phyloP scores from a whole-genome alignment of 1,284 basidiomycete species.

The Cryptococcus sp. region DNA sequence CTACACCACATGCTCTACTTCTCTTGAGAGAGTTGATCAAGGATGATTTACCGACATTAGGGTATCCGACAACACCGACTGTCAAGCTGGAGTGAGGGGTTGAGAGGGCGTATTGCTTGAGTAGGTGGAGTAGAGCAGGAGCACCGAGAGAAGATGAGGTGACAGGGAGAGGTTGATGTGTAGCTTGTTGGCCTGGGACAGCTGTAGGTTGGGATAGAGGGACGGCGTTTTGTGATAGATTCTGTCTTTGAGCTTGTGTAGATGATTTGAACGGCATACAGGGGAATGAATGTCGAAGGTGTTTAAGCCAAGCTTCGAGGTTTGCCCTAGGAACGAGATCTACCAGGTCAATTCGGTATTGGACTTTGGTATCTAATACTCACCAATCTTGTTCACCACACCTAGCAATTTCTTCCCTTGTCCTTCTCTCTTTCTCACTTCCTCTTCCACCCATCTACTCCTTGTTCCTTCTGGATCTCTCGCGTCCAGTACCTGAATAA shows the following conservation, averaged over 20 bases:
- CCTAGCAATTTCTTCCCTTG: conserved; percentile 86
- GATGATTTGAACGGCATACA: conserved; percentile 92
- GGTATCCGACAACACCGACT: conserved; percentile 92
- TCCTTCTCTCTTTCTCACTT: conserved; percentile 72
- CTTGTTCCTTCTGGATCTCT: conserved; percentile 86
- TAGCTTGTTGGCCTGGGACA: conserved; percentile 43
- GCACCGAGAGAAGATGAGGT: conserved; percentile 61
- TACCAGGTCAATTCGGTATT: conserved; percentile 37
- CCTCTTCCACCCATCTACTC: conserved; percentile 81
- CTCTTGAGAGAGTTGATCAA: conserved; percentile 93
- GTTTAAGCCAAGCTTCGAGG: conserved; percentile 82
- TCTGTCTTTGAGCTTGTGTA: conserved; percentile 70
- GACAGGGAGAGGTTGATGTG: conserved; percentile 50
- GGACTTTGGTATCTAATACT: conserved; percentile 28
- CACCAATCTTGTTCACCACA: conserved; percentile 89
- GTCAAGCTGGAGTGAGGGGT: conserved; percentile 68
- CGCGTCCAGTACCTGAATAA: conserved; percentile 76
- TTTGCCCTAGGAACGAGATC: conserved; percentile 86
- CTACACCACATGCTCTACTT: conserved; percentile 81
- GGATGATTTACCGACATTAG: conserved; percentile 95
- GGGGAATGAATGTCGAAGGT: conserved; percentile 85
- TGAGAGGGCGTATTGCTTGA: conserved; percentile 81
- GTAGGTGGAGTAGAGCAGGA: conserved; percentile 67
- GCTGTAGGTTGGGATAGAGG: conserved; percentile 35
- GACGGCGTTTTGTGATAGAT: conserved; percentile 56